These are phyloP conservation scores for Aspergillus japonicus DNA, from an alignment of 2,329 filamentous ascomycete genomes.

Conservation along the genomic window DNA sequence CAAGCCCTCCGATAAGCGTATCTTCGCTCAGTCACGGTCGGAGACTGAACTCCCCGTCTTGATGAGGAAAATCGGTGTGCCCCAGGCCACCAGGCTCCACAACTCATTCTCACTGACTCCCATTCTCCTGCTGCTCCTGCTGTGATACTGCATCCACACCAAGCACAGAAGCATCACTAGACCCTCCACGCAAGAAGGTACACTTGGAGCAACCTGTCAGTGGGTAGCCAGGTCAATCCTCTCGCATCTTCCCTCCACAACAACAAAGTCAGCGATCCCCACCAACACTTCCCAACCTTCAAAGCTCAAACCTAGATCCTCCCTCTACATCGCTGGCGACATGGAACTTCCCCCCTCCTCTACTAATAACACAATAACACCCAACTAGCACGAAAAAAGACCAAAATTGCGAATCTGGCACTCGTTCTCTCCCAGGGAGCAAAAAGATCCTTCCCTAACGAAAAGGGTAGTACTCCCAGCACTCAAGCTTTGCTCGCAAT, in stretches of 20 bases:
- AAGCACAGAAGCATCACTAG: no score
- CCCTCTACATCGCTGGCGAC: conserved; percentile 26
- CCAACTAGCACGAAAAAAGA: conserved; percentile 42
- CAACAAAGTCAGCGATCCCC: conserved; percentile 48
- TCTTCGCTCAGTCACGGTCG: no score
- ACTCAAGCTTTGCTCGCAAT: background rate
- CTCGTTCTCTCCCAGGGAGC: conserved; percentile 39
- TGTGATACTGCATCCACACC: no score
- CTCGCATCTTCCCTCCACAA: conserved; percentile 29
- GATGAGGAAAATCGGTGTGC: no score
- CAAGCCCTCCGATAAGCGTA: no score
- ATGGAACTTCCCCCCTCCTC: conserved; percentile 43
- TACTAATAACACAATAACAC: background rate
- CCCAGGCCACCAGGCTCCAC: no score
- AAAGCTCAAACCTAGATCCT: conserved; percentile 33
- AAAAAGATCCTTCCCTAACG: background rate
- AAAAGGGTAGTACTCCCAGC: background rate
- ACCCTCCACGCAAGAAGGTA: no score
- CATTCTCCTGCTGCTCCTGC: no score
- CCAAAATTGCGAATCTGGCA: conserved; percentile 44
- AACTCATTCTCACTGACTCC: no score
- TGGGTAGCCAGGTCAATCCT: no score
- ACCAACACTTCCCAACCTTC: conserved; percentile 42
- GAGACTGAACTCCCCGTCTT: no score
- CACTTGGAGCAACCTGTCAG: no score